Evolutionary conservation across 2,329 filamentous ascomycete species (phyloP).

Genomic region (Fusarium continuum): DNA sequence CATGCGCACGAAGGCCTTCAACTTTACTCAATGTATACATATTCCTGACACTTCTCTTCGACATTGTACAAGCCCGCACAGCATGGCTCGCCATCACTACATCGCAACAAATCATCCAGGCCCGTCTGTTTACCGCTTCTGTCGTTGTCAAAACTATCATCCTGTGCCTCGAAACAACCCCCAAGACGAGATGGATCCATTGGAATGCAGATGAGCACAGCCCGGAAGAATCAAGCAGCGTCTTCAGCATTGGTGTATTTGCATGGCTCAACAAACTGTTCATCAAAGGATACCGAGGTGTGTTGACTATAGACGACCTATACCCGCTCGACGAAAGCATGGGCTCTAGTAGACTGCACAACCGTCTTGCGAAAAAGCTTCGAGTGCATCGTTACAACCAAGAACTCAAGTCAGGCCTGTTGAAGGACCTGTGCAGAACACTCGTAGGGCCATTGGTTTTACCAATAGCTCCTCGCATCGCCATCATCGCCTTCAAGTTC

Average conservation of each 20-base stretch:
- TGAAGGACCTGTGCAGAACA: slow-evolving; percentile 43
- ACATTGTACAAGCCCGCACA: slow-evolving; percentile 54
- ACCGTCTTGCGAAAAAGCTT: slow-evolving; percentile 27
- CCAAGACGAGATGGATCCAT: slow-evolving; percentile 51
- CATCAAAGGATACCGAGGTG: slow-evolving; percentile 47
- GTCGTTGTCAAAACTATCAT: slow-evolving; percentile 48
- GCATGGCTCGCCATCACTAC: slow-evolving; percentile 50
- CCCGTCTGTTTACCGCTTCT: slow-evolving; percentile 48
- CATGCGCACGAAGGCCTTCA: slow-evolving; percentile 52
- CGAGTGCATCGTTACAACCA: slow-evolving; percentile 39
- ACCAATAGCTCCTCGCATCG: slow-evolving; percentile 50
- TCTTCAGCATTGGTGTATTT: slow-evolving; percentile 46
- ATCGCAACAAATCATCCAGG: slow-evolving; percentile 26
- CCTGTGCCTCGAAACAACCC: slow-evolving; percentile 51
- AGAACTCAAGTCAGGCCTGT: slow-evolving; percentile 43
- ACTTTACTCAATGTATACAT: slow-evolving; percentile 54
- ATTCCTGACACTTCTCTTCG: slow-evolving; percentile 54
- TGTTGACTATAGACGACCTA: slow-evolving; percentile 48
- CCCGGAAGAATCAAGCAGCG: slow-evolving; percentile 49
- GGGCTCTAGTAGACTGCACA: slow-evolving; percentile 31
- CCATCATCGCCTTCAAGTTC: slow-evolving; percentile 52
- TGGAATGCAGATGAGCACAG: slow-evolving; percentile 52
- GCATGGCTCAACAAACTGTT: slow-evolving; percentile 51
- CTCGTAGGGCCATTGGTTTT: slow-evolving; percentile 47
- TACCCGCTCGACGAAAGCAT: slow-evolving; percentile 48